These are phyloP conservation scores for Pseudozyma hubeiensis DNA, from an alignment of 1,284 basidiomycete species.

Conservation along the genomic window DNA sequence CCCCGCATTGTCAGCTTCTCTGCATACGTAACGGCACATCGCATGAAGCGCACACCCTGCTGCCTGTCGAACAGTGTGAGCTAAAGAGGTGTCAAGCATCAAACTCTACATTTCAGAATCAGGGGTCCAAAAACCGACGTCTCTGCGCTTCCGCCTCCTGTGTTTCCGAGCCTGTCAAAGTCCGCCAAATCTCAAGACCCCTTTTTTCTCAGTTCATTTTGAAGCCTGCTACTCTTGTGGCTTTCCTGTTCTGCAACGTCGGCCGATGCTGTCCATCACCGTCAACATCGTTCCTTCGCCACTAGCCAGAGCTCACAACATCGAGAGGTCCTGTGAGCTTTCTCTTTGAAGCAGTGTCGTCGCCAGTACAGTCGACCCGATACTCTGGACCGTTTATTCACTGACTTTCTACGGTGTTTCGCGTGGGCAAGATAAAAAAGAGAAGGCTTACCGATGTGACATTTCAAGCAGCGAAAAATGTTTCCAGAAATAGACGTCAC, in stretches of 20 bases:
- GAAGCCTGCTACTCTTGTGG: too few species aligned
- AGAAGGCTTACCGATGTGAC: neutral
- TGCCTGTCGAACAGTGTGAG: too few species aligned
- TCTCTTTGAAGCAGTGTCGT: too few species aligned
- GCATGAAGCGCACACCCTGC: too few species aligned
- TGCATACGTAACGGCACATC: too few species aligned
- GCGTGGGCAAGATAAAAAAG: neutral
- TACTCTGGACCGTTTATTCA: neutral
- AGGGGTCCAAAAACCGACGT: neutral
- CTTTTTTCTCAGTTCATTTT: neutral
- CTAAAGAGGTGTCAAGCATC: neutral
- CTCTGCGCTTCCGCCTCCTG: neutral
- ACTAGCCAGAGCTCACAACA: too few species aligned
- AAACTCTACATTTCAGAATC: conserved; percentile 14
- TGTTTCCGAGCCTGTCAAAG: conserved; percentile 16
- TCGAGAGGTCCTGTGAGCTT: too few species aligned
- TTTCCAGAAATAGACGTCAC: neutral
- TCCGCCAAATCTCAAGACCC: conserved; percentile 3
- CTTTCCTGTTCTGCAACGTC: neutral
- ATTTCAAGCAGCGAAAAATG: conserved; percentile 6
- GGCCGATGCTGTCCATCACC: too few species aligned
- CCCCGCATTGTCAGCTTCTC: too few species aligned
- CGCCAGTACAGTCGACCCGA: too few species aligned
- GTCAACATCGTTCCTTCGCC: too few species aligned
- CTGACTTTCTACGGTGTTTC: conserved; percentile 2